Evolutionary conservation across 2,329 filamentous ascomycete species (phyloP).

Genomic region (Setomelanomma holmii): DNA sequence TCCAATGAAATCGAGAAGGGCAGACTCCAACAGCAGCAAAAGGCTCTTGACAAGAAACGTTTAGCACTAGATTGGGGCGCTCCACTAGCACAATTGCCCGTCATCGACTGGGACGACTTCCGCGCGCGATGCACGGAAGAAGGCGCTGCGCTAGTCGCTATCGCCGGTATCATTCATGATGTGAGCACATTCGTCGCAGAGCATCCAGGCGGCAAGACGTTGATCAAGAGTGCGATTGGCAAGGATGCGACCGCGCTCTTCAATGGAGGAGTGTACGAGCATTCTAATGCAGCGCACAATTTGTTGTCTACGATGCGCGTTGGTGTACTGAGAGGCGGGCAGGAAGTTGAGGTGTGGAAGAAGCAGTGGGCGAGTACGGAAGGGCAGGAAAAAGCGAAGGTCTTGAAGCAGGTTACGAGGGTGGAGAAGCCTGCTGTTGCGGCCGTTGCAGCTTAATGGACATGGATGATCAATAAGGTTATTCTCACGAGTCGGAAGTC

Average conservation of each 20-base stretch:
- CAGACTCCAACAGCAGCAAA: constrained; percentile 50
- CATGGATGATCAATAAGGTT: too few relatives aligned
- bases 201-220: constrained; percentile 48
- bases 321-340: constrained; percentile 47
- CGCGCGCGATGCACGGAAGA: constrained; percentile 35
- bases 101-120: constrained; percentile 50
- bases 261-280: constrained; percentile 50
- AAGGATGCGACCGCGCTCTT: constrained; percentile 51
- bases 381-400: constrained; percentile 47
- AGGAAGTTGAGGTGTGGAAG: constrained; percentile 52
- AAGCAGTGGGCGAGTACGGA: not conserved
- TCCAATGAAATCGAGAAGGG: constrained; percentile 52
- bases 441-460: constrained; percentile 74
- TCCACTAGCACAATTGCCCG: constrained; percentile 45
- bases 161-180: constrained; percentile 50
- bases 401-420: constrained; percentile 80
- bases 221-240: constrained; percentile 45
- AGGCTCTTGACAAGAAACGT: constrained; percentile 47
- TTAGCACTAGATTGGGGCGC: constrained; percentile 48
- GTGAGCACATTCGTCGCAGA: constrained; percentile 45
- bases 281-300: constrained; percentile 51
- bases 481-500: too few relatives aligned
- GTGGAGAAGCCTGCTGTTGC: constrained; percentile 76
- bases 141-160: constrained; percentile 40
- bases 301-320: constrained; percentile 49